A percentile compares a stretch with the other conserved stretches of the same genome.
phyloP scores from a whole-genome alignment of 495 filamentous ascomycete species.

The Astrothelium macrocarpum region DNA sequence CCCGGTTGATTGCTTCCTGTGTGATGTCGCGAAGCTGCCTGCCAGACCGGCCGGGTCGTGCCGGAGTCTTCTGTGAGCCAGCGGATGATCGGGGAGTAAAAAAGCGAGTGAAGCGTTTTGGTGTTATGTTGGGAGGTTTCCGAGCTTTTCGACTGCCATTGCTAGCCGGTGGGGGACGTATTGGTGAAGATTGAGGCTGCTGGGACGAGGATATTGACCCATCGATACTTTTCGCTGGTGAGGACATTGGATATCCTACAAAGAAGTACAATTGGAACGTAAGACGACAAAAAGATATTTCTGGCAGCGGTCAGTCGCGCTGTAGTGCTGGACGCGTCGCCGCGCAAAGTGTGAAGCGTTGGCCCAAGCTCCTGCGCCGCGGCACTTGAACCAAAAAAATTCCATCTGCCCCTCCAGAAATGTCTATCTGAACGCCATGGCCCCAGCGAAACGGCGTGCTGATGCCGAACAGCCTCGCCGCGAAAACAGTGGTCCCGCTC shows the following conservation, averaged over 20 bases:
- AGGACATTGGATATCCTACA: neutral
- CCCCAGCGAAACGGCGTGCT: slow-evolving; percentile 19
- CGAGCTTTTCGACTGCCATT: slow-evolving; percentile 27
- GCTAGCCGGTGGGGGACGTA: neutral
- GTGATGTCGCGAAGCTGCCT: slow-evolving; percentile 57
- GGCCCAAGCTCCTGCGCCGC: neutral
- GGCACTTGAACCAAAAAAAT: neutral
- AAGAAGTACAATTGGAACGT: neutral
- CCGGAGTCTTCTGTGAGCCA: slow-evolving; percentile 32
- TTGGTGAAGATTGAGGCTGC: neutral
- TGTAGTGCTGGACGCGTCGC: slow-evolving; percentile 1
- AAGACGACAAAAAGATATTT: neutral
- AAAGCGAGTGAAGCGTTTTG: slow-evolving; percentile 59
- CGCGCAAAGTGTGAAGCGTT: neutral
- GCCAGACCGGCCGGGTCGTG: slow-evolving; percentile 42
- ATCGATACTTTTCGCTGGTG: neutral
- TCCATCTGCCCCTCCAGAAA: neutral
- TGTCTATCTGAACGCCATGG: slow-evolving; percentile 12
- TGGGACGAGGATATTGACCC: neutral
- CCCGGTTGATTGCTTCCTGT: slow-evolving; percentile 22
- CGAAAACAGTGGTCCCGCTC: neutral
- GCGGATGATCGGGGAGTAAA: slow-evolving; percentile 58
- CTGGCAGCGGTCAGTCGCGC: neutral
- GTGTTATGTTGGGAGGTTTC: slow-evolving; percentile 35
- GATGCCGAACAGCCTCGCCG: slow-evolving; percentile 9